A percentile compares a stretch with the other conserved stretches of the same genome.
Conservation (phyloP, 1,284 basidiomycete species). For the Takashimella tepidaria region DNA sequence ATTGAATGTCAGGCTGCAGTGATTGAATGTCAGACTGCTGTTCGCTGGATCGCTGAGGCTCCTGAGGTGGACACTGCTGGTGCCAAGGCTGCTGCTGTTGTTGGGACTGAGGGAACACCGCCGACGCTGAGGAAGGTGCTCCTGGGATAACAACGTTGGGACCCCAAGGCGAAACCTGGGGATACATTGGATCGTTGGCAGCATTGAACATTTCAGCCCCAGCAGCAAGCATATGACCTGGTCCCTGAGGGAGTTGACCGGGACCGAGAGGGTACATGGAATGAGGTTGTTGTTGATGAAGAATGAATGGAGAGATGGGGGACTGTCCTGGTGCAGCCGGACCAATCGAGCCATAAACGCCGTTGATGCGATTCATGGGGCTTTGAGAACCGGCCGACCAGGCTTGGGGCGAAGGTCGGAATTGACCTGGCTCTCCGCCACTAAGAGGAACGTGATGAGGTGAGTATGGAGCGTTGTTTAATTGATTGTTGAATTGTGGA, state of each 20-base stretch:
- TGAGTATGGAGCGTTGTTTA: slow-evolving; percentile 5
- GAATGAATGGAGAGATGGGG: slow-evolving; percentile 12
- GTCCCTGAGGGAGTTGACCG: not conserved
- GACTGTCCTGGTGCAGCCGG: not conserved
- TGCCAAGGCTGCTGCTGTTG: slow-evolving; percentile 11
- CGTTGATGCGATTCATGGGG: slow-evolving; percentile 7
- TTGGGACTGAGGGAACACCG: slow-evolving; percentile 8
- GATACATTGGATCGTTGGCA: slow-evolving; percentile 4
- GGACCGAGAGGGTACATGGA: slow-evolving; percentile 20
- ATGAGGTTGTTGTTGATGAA: slow-evolving; percentile 15
- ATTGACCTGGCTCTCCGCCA: not conserved
- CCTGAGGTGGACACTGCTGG: slow-evolving; percentile 7
- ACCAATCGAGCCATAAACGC: slow-evolving; percentile 16
- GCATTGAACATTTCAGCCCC: not conserved
- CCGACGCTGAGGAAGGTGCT: slow-evolving; percentile 16
- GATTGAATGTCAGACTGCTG: slow-evolving; percentile 13
- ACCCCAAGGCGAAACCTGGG: slow-evolving; percentile 27
- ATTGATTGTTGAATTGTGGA: slow-evolving; percentile 3
- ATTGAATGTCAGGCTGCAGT: slow-evolving; percentile 2
- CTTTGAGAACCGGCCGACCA: not conserved
- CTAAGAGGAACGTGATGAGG: not conserved
- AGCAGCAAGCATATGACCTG: not conserved
- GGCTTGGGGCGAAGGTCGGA: not conserved
- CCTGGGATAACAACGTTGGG: not conserved
- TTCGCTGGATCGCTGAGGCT: slow-evolving; percentile 6